These are phyloP conservation scores for Grosmannia clavigera DNA, from an alignment of 2,329 filamentous ascomycete genomes.

Conservation along the genomic window DNA sequence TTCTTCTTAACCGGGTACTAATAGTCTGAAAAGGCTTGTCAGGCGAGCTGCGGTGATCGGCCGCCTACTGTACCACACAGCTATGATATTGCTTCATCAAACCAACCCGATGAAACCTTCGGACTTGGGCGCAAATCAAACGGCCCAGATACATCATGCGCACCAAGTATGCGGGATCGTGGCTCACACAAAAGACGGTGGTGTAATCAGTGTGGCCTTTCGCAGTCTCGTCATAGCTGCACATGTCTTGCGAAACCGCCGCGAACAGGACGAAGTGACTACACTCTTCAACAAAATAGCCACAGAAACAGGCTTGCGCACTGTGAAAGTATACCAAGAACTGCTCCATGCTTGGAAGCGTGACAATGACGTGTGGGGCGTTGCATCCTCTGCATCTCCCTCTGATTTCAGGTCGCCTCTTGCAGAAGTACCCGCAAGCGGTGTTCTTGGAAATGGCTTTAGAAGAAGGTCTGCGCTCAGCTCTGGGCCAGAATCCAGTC, in stretches of 20 bases:
- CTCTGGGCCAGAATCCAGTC: neutral
- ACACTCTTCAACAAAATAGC: conserved; percentile 64
- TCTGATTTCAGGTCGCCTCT: neutral
- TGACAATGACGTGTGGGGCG: conserved; percentile 27
- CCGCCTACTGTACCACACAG: conserved; percentile 79
- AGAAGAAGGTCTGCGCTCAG: neutral
- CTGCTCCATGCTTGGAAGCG: conserved; percentile 71
- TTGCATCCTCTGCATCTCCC: neutral
- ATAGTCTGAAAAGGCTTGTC: conserved; percentile 51
- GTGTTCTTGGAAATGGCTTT: neutral
- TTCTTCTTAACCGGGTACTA: neutral
- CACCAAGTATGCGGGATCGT: conserved; percentile 83
- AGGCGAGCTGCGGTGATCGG: conserved; percentile 73
- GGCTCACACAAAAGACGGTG: conserved; percentile 69
- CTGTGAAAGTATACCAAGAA: conserved; percentile 58
- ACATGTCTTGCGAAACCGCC: conserved; percentile 52
- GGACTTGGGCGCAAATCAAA: conserved; percentile 53
- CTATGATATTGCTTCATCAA: conserved; percentile 68
- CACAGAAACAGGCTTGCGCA: conserved; percentile 65
- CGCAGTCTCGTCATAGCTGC: conserved; percentile 69
- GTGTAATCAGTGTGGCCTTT: conserved; percentile 66
- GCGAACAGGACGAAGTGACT: conserved; percentile 72
- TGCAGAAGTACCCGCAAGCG: neutral
- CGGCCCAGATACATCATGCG: conserved; percentile 60
- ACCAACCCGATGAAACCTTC: conserved; percentile 58